phyloP scores from a whole-genome alignment of 2,329 filamentous ascomycete genomes.

The Teratosphaeria epicoccoides region DNA sequence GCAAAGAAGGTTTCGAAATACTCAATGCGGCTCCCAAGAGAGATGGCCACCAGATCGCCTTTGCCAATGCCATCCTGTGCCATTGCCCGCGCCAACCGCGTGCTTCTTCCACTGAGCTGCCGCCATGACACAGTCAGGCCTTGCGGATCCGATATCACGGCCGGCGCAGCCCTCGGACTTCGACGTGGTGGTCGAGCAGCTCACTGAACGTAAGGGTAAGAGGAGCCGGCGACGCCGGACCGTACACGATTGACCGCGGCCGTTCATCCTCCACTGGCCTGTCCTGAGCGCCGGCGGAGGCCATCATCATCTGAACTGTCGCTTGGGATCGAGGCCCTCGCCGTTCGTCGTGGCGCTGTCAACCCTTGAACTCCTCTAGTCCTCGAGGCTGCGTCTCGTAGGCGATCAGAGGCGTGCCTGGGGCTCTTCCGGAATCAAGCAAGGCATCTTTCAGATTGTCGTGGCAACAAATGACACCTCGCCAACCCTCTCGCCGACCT shows the following conservation, averaged over 20 bases:
- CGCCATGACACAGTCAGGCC: slow-evolving; percentile 12
- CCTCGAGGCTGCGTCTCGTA: too few species aligned
- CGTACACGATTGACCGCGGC: slow-evolving; percentile 20
- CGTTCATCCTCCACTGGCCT: slow-evolving; percentile 7
- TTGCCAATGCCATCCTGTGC: slow-evolving; percentile 19
- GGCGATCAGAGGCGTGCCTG: too few species aligned
- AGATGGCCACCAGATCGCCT: slow-evolving; percentile 21
- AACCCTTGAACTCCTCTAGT: not conserved
- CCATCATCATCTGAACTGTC: not conserved
- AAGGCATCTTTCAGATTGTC: too few species aligned
- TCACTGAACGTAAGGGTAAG: slow-evolving; percentile 21
- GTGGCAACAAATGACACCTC: too few species aligned
- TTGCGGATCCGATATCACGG: slow-evolving; percentile 21
- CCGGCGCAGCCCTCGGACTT: slow-evolving; percentile 17
- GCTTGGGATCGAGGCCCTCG: not conserved
- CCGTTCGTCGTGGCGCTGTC: not conserved
- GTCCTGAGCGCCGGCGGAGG: not conserved
- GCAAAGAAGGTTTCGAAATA: slow-evolving; percentile 27
- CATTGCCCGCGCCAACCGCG: slow-evolving; percentile 18
- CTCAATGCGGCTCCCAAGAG: slow-evolving; percentile 21
- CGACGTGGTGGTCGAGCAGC: slow-evolving; percentile 19
- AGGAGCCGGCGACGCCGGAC: slow-evolving; percentile 19
- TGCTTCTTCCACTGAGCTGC: slow-evolving; percentile 17
- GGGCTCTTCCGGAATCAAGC: too few species aligned
- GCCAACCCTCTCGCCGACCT: too few species aligned